phyloP scores from a whole-genome alignment of 23 red algal species.

The Gracilaria caudata region DNA sequence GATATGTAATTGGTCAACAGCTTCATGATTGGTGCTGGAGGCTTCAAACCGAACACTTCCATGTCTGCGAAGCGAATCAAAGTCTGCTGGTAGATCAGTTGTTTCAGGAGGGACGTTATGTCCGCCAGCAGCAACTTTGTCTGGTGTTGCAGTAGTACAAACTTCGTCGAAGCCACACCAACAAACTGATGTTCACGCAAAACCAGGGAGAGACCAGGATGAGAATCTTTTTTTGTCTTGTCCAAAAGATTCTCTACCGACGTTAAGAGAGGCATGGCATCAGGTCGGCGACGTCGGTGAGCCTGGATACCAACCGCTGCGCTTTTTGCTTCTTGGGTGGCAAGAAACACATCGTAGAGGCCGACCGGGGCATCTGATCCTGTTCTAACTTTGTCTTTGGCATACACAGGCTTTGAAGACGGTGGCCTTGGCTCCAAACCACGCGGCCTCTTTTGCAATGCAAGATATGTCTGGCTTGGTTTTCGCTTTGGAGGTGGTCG shows the following conservation, averaged over 20 bases:
- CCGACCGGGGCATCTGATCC: slow-evolving; percentile 56
- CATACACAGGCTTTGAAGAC: neutral
- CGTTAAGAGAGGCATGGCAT: slow-evolving; percentile 68
- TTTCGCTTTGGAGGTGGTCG: slow-evolving; percentile 17
- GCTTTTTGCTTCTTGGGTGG: slow-evolving; percentile 3
- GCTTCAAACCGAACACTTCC: slow-evolving; percentile 21
- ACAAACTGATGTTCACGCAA: slow-evolving; percentile 87
- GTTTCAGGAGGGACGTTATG: slow-evolving; percentile 20
- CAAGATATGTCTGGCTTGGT: neutral
- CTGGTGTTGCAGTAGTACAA: slow-evolving; percentile 73
- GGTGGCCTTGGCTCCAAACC: neutral
- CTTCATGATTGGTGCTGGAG: slow-evolving; percentile 47
- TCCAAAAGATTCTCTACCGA: slow-evolving; percentile 49
- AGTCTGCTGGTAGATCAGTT: slow-evolving; percentile 73
- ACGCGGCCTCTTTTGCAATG: neutral
- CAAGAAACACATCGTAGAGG: slow-evolving; percentile 38
- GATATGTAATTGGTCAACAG: slow-evolving; percentile 33
- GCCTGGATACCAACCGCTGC: slow-evolving; percentile 32
- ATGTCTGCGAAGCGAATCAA: slow-evolving; percentile 78
- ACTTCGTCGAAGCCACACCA: slow-evolving; percentile 57
- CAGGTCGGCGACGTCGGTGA: slow-evolving; percentile 42
- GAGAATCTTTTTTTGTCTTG: slow-evolving; percentile 28
- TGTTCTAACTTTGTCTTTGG: slow-evolving; percentile 60
- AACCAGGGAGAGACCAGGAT: slow-evolving; percentile 61
- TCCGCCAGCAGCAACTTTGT: slow-evolving; percentile 79